phyloP scores from a whole-genome alignment of 495 filamentous ascomycete species.

The Xylaria venustula region DNA sequence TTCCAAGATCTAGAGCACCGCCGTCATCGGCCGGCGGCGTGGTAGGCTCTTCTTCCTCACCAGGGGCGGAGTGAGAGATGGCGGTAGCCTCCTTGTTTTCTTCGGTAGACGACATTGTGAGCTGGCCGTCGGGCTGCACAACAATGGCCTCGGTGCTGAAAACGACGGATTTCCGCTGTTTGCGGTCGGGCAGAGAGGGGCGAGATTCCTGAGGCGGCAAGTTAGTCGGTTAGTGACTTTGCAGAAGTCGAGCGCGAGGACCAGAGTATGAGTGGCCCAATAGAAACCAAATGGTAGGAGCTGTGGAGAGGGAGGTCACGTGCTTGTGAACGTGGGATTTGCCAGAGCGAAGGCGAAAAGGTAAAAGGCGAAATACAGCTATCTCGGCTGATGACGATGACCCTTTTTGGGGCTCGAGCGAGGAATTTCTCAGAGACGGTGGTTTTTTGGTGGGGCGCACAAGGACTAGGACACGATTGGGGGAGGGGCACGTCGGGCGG shows the following conservation, averaged over 20 bases:
- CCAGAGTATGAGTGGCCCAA: neutral
- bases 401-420: conserved; percentile 9
- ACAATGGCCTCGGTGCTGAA: conserved; percentile 82
- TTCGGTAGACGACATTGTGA: conserved; percentile 64
- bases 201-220: conserved; percentile 20
- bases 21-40: conserved; percentile 8
- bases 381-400: conserved; percentile 9
- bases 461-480: neutral
- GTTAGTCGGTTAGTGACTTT: conserved; percentile 26
- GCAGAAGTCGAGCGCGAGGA: neutral
- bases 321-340: neutral
- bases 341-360: neutral
- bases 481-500: conserved; percentile 7
- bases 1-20: conserved; percentile 46
- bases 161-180: conserved; percentile 84
- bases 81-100: conserved; percentile 66
- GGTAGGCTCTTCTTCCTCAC: conserved; percentile 29
- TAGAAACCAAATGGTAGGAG: neutral
- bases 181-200: conserved; percentile 41
- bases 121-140: conserved; percentile 79
- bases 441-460: conserved; percentile 17
- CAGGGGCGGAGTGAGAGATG: conserved; percentile 62
- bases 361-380: neutral
- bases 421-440: conserved; percentile 15
- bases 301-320: conserved; percentile 2